Conservation (phyloP, 1,284 basidiomycete genomes). For the Cutaneotrichosporon daszewskae region DNA sequence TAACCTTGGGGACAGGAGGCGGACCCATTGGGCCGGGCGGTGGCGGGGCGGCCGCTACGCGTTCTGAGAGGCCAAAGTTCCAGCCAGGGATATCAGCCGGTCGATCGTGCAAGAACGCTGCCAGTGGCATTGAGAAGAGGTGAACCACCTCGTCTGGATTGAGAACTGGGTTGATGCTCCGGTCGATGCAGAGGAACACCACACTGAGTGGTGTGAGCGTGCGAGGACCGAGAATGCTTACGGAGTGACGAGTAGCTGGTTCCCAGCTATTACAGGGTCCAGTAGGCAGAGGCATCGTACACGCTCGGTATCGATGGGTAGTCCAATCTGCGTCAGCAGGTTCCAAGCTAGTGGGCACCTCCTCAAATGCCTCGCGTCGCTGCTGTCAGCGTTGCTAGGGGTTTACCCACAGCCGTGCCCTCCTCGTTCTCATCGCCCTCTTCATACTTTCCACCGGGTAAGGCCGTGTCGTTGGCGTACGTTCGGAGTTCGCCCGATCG, state of each 20-base stretch:
- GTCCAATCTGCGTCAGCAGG: constrained; percentile 59
- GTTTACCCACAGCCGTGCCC: constrained; percentile 65
- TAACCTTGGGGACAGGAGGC: too few species aligned
- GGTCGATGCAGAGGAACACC: constrained; percentile 69
- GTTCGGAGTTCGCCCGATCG: constrained; percentile 63
- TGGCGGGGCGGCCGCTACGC: constrained; percentile 17
- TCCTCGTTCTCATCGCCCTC: constrained; percentile 61
- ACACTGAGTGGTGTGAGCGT: constrained; percentile 55
- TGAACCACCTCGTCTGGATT: constrained; percentile 69
- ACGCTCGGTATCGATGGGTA: constrained; percentile 61
- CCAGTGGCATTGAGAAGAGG: constrained; percentile 74
- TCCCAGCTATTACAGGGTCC: constrained; percentile 68
- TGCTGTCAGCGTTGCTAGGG: constrained; percentile 29
- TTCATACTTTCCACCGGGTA: constrained; percentile 76
- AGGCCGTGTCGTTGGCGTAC: constrained; percentile 75
- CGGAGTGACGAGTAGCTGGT: constrained; percentile 71
- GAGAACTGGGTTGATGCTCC: constrained; percentile 59
- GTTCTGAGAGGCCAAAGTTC: constrained; percentile 33
- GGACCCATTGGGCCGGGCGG: constrained; percentile 25
- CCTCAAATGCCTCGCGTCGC: constrained; percentile 69
- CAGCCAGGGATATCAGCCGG: constrained; percentile 56
- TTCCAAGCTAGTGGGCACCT: constrained; percentile 47
- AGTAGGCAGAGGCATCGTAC: constrained; percentile 67
- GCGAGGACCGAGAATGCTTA: constrained; percentile 44
- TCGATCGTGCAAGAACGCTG: constrained; percentile 62